Conservation (phyloP, 2,329 filamentous ascomycete genomes). For the Aspergillus pseudoviridinutans region DNA sequence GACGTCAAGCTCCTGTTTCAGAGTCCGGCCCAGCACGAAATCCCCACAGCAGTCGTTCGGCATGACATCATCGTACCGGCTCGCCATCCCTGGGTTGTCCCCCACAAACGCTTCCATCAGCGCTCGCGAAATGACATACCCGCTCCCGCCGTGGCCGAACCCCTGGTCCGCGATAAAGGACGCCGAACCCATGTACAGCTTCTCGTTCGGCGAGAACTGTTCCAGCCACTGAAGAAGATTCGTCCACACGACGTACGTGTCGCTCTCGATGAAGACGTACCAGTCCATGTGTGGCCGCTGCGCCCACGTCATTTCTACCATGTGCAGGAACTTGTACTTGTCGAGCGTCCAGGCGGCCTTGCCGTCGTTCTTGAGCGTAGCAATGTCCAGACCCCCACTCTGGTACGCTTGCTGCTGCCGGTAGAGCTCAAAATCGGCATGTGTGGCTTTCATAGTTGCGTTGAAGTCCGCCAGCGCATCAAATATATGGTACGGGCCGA, state of each 20-base stretch:
- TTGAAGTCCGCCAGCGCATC: conserved; percentile 33
- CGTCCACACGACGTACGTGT: conserved; percentile 52
- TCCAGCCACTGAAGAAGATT: conserved; percentile 51
- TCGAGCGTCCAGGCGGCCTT: conserved; percentile 52
- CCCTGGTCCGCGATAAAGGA: conserved; percentile 40
- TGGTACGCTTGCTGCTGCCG: conserved; percentile 43
- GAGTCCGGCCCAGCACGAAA: conserved; percentile 45
- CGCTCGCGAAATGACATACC: conserved; percentile 47
- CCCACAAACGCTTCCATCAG: conserved; percentile 49
- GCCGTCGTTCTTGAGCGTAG: conserved; percentile 7
- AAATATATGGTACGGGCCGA: conserved; percentile 28
- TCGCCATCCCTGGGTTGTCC: conserved; percentile 44
- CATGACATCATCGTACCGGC: conserved; percentile 44
- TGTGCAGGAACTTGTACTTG: conserved; percentile 61
- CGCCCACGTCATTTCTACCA: conserved; percentile 52
- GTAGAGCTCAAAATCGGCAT: conserved; percentile 50
- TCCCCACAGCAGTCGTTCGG: conserved; percentile 51
- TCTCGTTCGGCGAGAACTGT: conserved; percentile 41
- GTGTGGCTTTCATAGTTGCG: conserved; percentile 39
- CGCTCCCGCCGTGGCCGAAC: conserved; percentile 57
- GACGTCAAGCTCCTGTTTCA: conserved; percentile 47
- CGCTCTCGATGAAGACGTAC: conserved; percentile 56
- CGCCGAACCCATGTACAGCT: conserved; percentile 51
- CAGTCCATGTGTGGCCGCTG: conserved; percentile 53
- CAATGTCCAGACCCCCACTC: conserved; percentile 39